Evolutionary conservation across 1,139 yeast species (phyloP), one percentile per base, ranked within the genome.

Genomic region (Suhomyces atakaporum): DNA sequence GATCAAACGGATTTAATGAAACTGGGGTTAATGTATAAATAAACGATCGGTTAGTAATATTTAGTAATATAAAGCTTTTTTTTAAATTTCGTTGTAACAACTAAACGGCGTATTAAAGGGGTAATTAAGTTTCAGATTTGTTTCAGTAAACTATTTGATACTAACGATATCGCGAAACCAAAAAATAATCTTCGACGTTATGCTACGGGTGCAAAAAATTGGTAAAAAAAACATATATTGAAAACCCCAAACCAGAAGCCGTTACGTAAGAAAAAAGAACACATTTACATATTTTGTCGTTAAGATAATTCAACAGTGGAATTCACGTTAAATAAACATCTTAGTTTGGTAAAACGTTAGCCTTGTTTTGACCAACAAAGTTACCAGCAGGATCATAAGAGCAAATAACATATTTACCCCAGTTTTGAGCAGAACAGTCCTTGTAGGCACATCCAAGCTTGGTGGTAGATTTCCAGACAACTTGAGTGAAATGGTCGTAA

Each of bases 341-440:
- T 37, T 43, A 45, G 34, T 38, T 42, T 29, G 69, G 66, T 38
- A 68, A 53, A 19, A 83, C 88, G 46, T 84, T 81, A 29, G 63
- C 60, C 27, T 50, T 51, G 46, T 69, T 75, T 41, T 69, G 50
- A 15, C 85, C 79, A 18, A 65, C 54, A 26, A 66, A 56, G 53
- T 77, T 77, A 16, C 82, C 83, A 6, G 79, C 70, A 9, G 76
- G 69, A 49, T 63, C 63, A 51, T 77, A 78, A 30, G 73, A 72
- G 49, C 84, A 78, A 31, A 77, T 69, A 18, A 75, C 63, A 51
- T 77, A 76, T 45, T 64, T 63, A n/a, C 77, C 77, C 65, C 69
- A 72, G 53, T 59, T 59, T 42, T 66, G 56, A 9, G 59, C 53
- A 18, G 73, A 68, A 54, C 76, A 69, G 40, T 58, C 54, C 49